Evolutionary conservation across 129 eudicot species (phyloP).

Genomic region (Oenanthe sinensis): DNA sequence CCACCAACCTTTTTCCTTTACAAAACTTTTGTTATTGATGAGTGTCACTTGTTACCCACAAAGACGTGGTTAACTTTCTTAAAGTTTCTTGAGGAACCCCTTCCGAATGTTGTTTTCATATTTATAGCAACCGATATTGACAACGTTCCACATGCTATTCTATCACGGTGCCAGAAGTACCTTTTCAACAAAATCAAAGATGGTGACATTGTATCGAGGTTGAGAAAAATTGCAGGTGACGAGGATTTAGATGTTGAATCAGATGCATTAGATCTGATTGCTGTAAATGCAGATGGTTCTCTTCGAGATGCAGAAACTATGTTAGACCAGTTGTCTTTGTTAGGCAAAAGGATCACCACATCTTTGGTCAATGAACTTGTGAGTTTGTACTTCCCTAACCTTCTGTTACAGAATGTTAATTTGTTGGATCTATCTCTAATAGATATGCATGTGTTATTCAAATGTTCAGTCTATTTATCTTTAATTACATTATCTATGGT

Average conservation of each 20-base stretch:
- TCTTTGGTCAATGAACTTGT: constrained; percentile 88
- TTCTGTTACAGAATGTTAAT: not conserved
- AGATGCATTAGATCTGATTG: constrained; percentile 75
- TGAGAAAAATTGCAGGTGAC: constrained; percentile 58
- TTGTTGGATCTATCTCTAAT: not conserved
- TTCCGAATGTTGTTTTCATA: constrained; percentile 58
- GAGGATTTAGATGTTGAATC: constrained; percentile 69
- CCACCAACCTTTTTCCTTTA: constrained; percentile 38
- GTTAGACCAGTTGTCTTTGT: constrained; percentile 89
- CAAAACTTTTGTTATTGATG: constrained; percentile 56
- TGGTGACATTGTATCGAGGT: constrained; percentile 50
- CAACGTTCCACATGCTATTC: constrained; percentile 60
- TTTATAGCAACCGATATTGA: constrained; percentile 76
- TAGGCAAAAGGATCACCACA: constrained; percentile 67
- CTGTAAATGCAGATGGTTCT: constrained; percentile 85
- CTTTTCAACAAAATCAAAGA: constrained; percentile 66
- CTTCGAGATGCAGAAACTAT: constrained; percentile 94
- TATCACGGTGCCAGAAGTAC: constrained; percentile 86
- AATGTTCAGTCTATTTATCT: not conserved
- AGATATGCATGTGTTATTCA: not conserved
- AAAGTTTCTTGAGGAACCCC: constrained; percentile 68
- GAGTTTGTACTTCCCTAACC: constrained; percentile 25
- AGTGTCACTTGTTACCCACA: constrained; percentile 89
- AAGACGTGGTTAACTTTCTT: constrained; percentile 73
- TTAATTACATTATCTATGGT: not conserved